Percentiles rank a stretch among this genome's conserved stretches.
Conservation (phyloP, 1,284 basidiomycete genomes). For the Clitocybe nebularis region DNA sequence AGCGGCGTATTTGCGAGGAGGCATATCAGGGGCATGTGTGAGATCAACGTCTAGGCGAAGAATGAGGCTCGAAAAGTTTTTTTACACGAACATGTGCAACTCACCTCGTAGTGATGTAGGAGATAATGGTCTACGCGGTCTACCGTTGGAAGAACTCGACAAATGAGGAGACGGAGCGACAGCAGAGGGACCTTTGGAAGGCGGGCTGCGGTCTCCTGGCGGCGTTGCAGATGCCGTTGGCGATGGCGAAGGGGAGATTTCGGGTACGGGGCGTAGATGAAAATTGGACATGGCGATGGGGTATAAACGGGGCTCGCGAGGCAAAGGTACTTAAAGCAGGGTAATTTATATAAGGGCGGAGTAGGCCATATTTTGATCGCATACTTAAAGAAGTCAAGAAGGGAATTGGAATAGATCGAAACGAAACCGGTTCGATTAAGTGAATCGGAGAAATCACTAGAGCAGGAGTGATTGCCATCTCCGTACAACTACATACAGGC, state of each 20-base stretch:
- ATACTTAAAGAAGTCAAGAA: conserved; percentile 11
- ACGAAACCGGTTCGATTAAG: conserved; percentile 28
- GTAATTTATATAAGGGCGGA: conserved; percentile 25
- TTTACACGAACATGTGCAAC: conserved; percentile 11
- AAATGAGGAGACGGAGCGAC: conserved; percentile 20
- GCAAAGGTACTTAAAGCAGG: conserved; percentile 15
- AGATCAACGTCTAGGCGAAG: conserved; percentile 52
- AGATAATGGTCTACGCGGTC: conserved; percentile 39
- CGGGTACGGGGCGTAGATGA: conserved; percentile 44
- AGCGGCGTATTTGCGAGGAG: conserved; percentile 56
- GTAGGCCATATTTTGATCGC: conserved; percentile 23
- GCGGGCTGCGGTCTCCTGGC: conserved; percentile 26
- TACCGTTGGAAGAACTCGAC: conserved; percentile 19
- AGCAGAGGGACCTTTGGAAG: conserved; percentile 23
- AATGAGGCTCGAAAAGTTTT: conserved; percentile 8
- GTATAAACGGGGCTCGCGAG: conserved; percentile 2
- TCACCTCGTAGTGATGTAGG: conserved; percentile 53
- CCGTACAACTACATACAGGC: conserved; percentile 10
- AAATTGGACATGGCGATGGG: conserved; percentile 35
- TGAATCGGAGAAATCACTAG: conserved; percentile 9
- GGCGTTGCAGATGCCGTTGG: conserved; percentile 32
- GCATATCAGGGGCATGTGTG: conserved; percentile 40
- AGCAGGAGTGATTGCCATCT: conserved; percentile 12
- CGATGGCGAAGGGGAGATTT: conserved; percentile 33
- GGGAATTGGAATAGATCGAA: conserved; percentile 18